A percentile compares a stretch with the other conserved stretches of the same genome.
Conservation (phyloP, 306 rosid species). For the Lathyrus tuberosus region DNA sequence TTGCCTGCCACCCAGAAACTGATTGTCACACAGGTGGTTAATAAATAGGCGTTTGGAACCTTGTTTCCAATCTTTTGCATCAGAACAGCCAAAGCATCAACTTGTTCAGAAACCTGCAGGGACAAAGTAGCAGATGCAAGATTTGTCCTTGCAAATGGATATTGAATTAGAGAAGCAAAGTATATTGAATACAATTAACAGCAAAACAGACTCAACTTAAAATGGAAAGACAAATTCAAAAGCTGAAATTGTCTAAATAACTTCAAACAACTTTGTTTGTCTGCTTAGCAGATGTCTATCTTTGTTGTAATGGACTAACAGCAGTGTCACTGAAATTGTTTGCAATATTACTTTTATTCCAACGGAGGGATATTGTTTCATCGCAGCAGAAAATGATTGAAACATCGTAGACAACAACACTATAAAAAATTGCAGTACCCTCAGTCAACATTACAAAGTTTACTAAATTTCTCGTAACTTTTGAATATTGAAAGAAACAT, state of each 20-base stretch:
- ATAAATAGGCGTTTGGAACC: no score
- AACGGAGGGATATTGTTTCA: slow-evolving; percentile 19
- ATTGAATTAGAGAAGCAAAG: not conserved
- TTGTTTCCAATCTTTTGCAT: no score
- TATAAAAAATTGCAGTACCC: slow-evolving; percentile 38
- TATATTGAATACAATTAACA: not conserved
- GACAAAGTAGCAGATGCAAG: not conserved
- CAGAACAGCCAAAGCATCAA: not conserved
- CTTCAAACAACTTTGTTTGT: not conserved
- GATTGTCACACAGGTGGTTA: not conserved
- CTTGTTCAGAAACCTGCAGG: not conserved
- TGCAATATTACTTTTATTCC: slow-evolving; percentile 35
- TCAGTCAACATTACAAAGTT: slow-evolving; percentile 20
- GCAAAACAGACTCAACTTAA: not conserved
- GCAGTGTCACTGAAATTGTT: slow-evolving; percentile 1
- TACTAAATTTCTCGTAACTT: slow-evolving; percentile 30
- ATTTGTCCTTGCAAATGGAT: not conserved
- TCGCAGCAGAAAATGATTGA: slow-evolving; percentile 20
- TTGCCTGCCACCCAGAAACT: not conserved
- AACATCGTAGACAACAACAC: not conserved
- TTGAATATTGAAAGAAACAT: slow-evolving; percentile 33
- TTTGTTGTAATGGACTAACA: not conserved
- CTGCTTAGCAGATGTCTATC: not conserved
- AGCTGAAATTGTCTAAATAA: not conserved
- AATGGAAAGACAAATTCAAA: not conserved